Evolutionary conservation across 139 green algal species (phyloP).

Genomic region (Gonium pectorale): DNA sequence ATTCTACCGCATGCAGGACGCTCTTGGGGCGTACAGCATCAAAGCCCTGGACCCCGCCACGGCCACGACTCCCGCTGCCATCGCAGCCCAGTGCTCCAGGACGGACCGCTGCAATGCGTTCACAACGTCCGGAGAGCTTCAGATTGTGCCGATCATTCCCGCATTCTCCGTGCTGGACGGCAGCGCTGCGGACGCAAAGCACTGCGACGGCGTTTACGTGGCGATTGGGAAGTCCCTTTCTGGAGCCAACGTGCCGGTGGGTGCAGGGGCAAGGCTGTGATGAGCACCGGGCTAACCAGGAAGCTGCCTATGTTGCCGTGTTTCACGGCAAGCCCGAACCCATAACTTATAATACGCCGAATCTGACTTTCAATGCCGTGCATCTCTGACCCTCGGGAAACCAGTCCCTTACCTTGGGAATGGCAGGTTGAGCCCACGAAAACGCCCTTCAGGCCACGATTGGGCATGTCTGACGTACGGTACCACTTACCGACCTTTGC

Average conservation of each 20-base stretch:
- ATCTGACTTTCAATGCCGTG: too few species aligned
- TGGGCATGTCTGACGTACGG: too few species aligned
- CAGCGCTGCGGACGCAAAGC: background rate
- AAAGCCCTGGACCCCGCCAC: background rate
- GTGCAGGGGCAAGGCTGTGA: too few species aligned
- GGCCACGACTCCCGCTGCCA: background rate
- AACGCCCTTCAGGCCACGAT: too few species aligned
- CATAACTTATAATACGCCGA: too few species aligned
- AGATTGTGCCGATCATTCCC: background rate
- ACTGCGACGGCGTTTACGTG: slow-evolving; percentile 13
- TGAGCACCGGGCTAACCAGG: too few species aligned
- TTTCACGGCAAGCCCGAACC: too few species aligned
- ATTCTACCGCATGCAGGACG: slow-evolving; percentile 33
- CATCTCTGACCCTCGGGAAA: too few species aligned
- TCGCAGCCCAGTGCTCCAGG: background rate
- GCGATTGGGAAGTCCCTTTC: background rate
- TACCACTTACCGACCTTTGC: background rate
- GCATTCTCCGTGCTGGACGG: background rate
- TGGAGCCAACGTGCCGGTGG: background rate
- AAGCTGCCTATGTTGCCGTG: too few species aligned
- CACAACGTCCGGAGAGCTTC: background rate
- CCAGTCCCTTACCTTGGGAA: too few species aligned
- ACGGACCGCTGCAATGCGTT: slow-evolving; percentile 11
- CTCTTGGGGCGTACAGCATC: background rate
- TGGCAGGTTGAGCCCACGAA: too few species aligned